Percentiles rank a stretch among this genome's conserved stretches.
phyloP scores from a whole-genome alignment of 495 filamentous ascomycete genomes.

The Penicillium canariense region DNA sequence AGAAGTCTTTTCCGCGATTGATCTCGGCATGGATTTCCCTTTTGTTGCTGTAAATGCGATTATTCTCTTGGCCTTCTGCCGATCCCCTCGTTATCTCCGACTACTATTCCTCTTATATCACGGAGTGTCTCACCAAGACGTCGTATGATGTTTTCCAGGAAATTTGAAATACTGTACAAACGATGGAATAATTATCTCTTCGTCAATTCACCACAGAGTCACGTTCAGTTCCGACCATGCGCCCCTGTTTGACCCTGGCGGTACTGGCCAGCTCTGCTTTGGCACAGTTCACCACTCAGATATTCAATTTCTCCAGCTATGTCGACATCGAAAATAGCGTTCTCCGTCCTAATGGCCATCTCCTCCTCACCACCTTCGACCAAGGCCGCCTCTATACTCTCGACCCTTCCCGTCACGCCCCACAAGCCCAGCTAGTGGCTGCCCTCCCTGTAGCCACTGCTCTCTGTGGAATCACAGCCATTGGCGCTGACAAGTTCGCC shows the following conservation, averaged over 20 bases:
- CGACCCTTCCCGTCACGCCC: conserved; percentile 19
- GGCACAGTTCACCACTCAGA: conserved; percentile 9
- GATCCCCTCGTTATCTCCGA: conserved; percentile 2
- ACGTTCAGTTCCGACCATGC: not conserved
- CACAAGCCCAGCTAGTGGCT: conserved; percentile 33
- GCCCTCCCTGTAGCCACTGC: conserved; percentile 34
- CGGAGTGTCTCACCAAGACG: not conserved
- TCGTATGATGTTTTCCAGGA: not conserved
- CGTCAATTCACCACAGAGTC: not conserved
- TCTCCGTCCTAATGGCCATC: conserved; percentile 44
- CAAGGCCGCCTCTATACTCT: conserved; percentile 30
- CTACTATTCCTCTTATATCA: not conserved
- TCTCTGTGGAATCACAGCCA: conserved; percentile 40
- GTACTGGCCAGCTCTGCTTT: conserved; percentile 1
- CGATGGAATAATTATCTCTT: not conserved
- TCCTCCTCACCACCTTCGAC: conserved; percentile 39
- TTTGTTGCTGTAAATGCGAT: not conserved
- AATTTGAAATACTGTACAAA: not conserved
- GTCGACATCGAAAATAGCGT: conserved; percentile 45
- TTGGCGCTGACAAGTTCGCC: conserved; percentile 38
- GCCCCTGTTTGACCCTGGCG: not conserved
- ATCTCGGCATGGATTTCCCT: not conserved
- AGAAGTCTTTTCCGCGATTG: not conserved
- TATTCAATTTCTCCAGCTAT: conserved; percentile 23
- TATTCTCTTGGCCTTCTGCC: not conserved